A percentile compares a stretch with the other conserved stretches of the same genome.
phyloP scores from a whole-genome alignment of 2,329 filamentous ascomycete species.

The Penicillium sp. region DNA sequence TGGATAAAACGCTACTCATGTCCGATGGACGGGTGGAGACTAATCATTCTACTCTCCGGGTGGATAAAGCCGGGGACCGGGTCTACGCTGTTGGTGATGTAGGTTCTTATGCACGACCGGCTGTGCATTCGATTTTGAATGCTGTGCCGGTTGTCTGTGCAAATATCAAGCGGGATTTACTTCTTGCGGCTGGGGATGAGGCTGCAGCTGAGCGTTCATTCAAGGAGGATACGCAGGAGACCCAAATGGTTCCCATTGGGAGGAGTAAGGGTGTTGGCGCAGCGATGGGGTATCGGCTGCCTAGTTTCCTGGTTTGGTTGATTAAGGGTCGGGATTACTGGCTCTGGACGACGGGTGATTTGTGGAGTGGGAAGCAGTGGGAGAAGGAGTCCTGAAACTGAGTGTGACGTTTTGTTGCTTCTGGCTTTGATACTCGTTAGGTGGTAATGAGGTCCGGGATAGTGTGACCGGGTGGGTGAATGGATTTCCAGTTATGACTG shows the following conservation, averaged over 20 bases:
- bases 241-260: constrained; percentile 53
- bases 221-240: constrained; percentile 47
- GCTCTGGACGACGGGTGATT: constrained; percentile 49
- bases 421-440: not conserved
- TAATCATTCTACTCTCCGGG: constrained; percentile 36
- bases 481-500: not conserved
- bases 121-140: constrained; percentile 45
- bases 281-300: constrained; percentile 46
- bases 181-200: constrained; percentile 34
- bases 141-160: constrained; percentile 47
- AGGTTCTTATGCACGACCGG: constrained; percentile 42
- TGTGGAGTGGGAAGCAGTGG: constrained; percentile 58
- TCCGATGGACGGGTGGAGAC: constrained; percentile 44
- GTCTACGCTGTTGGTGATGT: constrained; percentile 54
- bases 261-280: constrained; percentile 49
- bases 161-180: constrained; percentile 52
- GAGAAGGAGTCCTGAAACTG: constrained; percentile 41
- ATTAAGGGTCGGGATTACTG: constrained; percentile 50
- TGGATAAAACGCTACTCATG: constrained; percentile 26
- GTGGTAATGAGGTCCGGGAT: not conserved
- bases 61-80: constrained; percentile 36
- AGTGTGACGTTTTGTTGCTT: not conserved
- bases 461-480: not conserved
- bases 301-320: constrained; percentile 49
- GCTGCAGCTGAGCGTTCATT: constrained; percentile 36